phyloP scores from a whole-genome alignment of 1,284 basidiomycete genomes.

The Ganoderma leucocontextum region DNA sequence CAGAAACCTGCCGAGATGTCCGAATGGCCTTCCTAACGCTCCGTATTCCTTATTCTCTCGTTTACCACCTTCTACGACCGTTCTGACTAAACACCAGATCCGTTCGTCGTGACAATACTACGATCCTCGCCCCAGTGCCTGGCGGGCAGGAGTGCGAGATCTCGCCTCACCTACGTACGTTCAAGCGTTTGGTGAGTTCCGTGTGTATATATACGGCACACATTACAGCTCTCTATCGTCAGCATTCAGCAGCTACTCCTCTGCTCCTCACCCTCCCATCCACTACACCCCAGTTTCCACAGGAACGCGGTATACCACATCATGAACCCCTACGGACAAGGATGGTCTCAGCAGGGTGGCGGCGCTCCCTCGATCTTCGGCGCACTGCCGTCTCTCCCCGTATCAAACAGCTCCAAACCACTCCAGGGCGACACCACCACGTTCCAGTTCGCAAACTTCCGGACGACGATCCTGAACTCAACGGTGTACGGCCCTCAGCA shows the following conservation, averaged over 20 bases:
- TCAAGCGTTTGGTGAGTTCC: slow-evolving; percentile 1
- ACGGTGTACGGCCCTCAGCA: slow-evolving; percentile 56
- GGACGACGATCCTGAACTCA: slow-evolving; percentile 60
- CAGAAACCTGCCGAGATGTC: not conserved
- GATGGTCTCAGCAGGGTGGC: slow-evolving; percentile 35
- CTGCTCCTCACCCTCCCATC: slow-evolving; percentile 5
- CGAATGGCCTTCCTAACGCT: not conserved
- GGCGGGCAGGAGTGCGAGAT: slow-evolving; percentile 1
- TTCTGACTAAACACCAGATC: slow-evolving; percentile 1
- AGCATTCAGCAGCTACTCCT: slow-evolving; percentile 21
- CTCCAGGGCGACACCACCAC: slow-evolving; percentile 48
- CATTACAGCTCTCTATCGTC: slow-evolving; percentile 11
- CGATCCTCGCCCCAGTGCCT: slow-evolving; percentile 4
- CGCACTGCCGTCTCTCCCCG: slow-evolving; percentile 62
- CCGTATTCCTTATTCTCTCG: not conserved
- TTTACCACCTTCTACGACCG: not conserved
- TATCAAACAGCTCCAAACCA: slow-evolving; percentile 36
- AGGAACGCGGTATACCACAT: slow-evolving; percentile 5
- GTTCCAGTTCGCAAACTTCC: slow-evolving; percentile 60
- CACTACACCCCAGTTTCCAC: not conserved
- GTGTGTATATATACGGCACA: slow-evolving; percentile 23
- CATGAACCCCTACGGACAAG: slow-evolving; percentile 44
- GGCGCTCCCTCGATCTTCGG: slow-evolving; percentile 61
- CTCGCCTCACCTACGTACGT: slow-evolving; percentile 15
- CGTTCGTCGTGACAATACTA: not conserved